Evolutionary conservation across 352 stramenopile species (phyloP), one percentile per base, ranked within the genome.

Genomic region (Thalassiosira hispida): DNA sequence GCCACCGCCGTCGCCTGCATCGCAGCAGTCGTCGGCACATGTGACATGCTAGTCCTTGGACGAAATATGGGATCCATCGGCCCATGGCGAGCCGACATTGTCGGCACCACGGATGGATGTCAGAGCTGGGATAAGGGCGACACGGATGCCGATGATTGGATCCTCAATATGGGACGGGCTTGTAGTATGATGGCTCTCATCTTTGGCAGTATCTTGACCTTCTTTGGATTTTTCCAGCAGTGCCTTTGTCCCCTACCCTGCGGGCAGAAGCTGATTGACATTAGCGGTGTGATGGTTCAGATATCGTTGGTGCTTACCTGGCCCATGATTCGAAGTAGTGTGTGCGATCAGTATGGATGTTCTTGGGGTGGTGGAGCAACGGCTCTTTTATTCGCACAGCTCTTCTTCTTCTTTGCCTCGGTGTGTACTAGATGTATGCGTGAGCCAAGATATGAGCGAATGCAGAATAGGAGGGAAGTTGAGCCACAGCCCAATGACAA

Each of bases 221-320:
- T 75, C 29, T 70, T 68, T 27, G 47, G 6, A 9, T 70, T 80
- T 29, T 80, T 80, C 72, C 66, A 80, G 12, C 72, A 80, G 51
- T 80, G 62, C n/a, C 55, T 80, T 12, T 70, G 51, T 44, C 72
- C 72, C 29, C 51, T 80, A 2, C 72, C 72, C n/a, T 75, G 53
- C 16, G 29, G 51, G 20, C 63, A 74, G 55, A 16, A 33, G 9
- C n/a, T 80, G 0, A 64, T 74, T 44, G 72, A 80, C 25, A 46
- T 80, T 31, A 64, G 22, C 18, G 47, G 33, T 12, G 16, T 46
- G 2, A 25, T 12, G 11, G 42, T 66, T 38, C 72, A 80, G 40
- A 35, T 80, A 22, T 74, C 27, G 14, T 49, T 80, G 7, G 63
- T 35, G 22, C 20, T 80, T 0, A 52, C 64, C 1, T 80, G 57